Base-by-base conservation (phyloP, 2,329 filamentous ascomycete genomes). In the Capronia americana region DNA sequence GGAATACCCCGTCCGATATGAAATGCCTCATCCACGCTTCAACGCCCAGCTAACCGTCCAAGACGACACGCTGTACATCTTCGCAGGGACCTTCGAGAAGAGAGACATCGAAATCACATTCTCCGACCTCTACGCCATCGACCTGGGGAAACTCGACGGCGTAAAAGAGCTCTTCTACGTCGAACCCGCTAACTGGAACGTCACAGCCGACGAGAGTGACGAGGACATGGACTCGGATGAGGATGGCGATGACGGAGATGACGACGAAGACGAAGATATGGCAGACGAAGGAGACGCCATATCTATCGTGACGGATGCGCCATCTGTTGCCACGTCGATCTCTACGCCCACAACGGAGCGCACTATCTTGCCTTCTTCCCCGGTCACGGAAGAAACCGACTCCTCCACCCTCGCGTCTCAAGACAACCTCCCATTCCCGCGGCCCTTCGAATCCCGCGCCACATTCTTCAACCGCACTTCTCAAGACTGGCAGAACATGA, bases 81-180 rank as follows among this genome's bases (percentile, higher is more conserved):
- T 96, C 74, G 93, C 95, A 32, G 95, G 95, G 20, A 99, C 94
- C 0, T 97, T 91, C 74, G 95, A 99, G 76, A 95, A 96, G 76
- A 94, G 92, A 20, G 95, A 99, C 74, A 87, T 92, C 24, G 95
- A 99, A 78, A 97, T 91, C 74, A 98, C 93, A 0, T 97, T 98
- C 78, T 93, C 97, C 73, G 95, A 99, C 74, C 84, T 99, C 78
- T 96, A 96, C 79, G 90, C 92, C 1, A 88, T 98, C 66, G 93
- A 99, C 74, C 83, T 99, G n/a, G 93, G 90, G 66, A 97, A 97
- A 78, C 84, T 99, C 67, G 93, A 98, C 72, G 95, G 95, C 3
- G 94, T 95, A 70, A 94, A 93, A 76, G 91, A 97, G 79, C 87
- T 98, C 56, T 98, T 94, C 81, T 91, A 85, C 76, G 86, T 92